Evolutionary conservation across 306 rosid species (phyloP).

Genomic region (Prunus mira): DNA sequence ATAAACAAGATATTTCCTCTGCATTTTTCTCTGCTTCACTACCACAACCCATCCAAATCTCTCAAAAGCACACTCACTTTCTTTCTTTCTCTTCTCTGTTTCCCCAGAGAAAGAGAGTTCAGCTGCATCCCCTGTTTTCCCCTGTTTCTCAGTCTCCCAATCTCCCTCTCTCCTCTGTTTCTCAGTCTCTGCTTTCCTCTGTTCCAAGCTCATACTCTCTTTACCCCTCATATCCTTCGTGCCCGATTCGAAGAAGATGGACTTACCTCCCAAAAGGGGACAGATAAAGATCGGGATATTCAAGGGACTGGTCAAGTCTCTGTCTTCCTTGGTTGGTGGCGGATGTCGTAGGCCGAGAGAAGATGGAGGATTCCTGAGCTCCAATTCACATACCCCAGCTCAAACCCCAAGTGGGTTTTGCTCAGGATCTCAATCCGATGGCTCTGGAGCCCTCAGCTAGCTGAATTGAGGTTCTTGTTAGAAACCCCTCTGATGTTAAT

Average conservation of each 20-base stretch:
- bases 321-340: constrained; percentile 1
- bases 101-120: background rate
- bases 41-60: background rate
- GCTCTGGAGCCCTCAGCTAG: background rate
- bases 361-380: constrained; percentile 16
- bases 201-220: background rate
- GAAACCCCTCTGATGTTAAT: background rate
- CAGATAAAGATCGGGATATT: constrained; percentile 30
- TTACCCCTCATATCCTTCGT: background rate
- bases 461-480: background rate
- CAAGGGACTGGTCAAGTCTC: constrained; percentile 7
- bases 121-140: background rate
- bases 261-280: constrained; percentile 29
- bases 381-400: constrained; percentile 20
- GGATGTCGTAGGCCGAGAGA: background rate
- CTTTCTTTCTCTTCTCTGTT: background rate
- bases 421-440: background rate
- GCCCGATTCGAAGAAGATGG: constrained; percentile 11
- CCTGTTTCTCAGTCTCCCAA: background rate
- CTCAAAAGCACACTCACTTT: background rate
- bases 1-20: too few species aligned
- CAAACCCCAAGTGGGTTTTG: constrained; percentile 12
- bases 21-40: background rate
- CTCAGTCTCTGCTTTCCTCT: background rate
- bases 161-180: background rate